Conservation (phyloP, 306 rosid genomes). For the Vachellia collinsii region DNA sequence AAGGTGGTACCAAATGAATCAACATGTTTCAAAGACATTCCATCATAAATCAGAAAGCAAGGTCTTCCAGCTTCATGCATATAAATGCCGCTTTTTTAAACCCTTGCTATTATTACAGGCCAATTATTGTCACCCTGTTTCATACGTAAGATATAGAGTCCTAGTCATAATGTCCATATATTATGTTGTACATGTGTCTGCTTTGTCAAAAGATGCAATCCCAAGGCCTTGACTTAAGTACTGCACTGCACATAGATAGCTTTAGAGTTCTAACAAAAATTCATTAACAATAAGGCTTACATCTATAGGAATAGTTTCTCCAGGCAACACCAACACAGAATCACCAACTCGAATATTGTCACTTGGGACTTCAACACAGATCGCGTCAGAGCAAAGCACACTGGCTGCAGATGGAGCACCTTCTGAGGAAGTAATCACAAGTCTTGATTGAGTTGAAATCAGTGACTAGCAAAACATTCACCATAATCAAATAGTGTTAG, state of each 20-base stretch:
- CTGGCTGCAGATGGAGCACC: slow-evolving; percentile 55
- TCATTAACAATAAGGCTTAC: slow-evolving; percentile 58
- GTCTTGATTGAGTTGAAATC: slow-evolving; percentile 89
- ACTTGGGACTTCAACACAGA: slow-evolving; percentile 83
- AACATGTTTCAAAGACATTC: slow-evolving; percentile 34
- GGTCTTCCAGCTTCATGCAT: slow-evolving; percentile 26
- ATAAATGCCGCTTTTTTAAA: slow-evolving; percentile 17
- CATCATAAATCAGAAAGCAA: slow-evolving; percentile 30
- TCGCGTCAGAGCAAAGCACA: slow-evolving; percentile 77
- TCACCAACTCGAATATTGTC: slow-evolving; percentile 96
- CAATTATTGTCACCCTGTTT: slow-evolving; percentile 10
- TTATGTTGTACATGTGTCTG: not conserved
- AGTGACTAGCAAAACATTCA: slow-evolving; percentile 75
- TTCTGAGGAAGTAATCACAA: slow-evolving; percentile 83
- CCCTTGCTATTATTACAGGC: slow-evolving; percentile 21
- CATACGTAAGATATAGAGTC: slow-evolving; percentile 3
- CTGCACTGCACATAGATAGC: slow-evolving; percentile 5
- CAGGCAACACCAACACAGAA: slow-evolving; percentile 90
- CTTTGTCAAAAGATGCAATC: slow-evolving; percentile 32
- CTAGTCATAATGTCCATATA: slow-evolving; percentile 3
- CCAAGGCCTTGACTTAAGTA: slow-evolving; percentile 18
- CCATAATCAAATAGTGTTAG: slow-evolving; percentile 38
- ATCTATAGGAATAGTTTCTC: slow-evolving; percentile 94
- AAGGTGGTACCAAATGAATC: slow-evolving; percentile 28
- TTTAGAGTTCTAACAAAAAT: slow-evolving; percentile 29